Evolutionary conservation across 768 basidiomycete genomes (phyloP), one percentile per base, ranked within the genome.

Genomic region (Boletus eberwhitei): DNA sequence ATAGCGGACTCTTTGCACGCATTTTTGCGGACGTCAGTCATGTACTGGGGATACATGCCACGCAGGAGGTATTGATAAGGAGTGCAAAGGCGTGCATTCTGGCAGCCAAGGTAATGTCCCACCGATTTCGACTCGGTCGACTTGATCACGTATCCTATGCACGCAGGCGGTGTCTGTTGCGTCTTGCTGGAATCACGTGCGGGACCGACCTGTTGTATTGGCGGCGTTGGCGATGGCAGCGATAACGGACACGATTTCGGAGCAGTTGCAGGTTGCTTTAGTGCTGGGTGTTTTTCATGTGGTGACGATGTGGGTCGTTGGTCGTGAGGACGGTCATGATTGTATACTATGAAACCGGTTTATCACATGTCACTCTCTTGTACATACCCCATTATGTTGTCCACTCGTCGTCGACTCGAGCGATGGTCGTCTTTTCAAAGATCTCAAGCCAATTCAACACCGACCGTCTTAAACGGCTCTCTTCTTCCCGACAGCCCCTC

Each of bases 211-310:
- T 2, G 50, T 66, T 26, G 48, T 71, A 5, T 43, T 71, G 49
- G 66, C 53, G 0, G 50, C 63, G 14, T 63, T 77, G 37, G 65
- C 73, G 8, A 57, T 62, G 2, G 70, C 77, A 2, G 79, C 79
- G 2, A 60, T 81, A 26, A 53, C 69, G 21, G 82, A 83, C 67
- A 79, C 76, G 13, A 69, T 77, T 65, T 75, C 74, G 24, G 78
- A 80, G 43, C 66, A 64, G 21, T 55, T 78, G 11, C 52, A 59
- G 48, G 60, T 72, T 16, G 77, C 79, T 0, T 37, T 75, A 1
- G 53, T 73, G 32, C 66, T 83, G 16, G 75, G 71, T 0, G 22
- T 70, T 22, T 51, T 75, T n/a, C 81, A 83, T 63, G 29, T 77
- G 6, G 70, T 51, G 34, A 52, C 65, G 38, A 51, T 76, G 55